Evolutionary conservation across 495 filamentous ascomycete genomes (phyloP).

Genomic region (Cercophora newfieldiana): DNA sequence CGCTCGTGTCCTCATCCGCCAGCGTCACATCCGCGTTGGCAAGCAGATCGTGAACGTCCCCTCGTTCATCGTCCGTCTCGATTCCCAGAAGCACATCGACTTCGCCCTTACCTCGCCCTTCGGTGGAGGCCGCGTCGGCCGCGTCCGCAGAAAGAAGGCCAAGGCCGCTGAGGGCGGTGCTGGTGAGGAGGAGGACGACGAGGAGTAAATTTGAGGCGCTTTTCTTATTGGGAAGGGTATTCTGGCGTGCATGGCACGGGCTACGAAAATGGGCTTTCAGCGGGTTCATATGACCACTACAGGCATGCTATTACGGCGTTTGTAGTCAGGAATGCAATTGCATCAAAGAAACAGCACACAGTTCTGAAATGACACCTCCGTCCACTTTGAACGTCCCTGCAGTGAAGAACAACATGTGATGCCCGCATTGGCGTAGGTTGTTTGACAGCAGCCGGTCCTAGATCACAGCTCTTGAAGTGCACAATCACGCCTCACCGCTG

Average conservation of each 20-base stretch:
- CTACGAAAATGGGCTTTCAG: constrained; percentile 41
- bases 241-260: constrained; percentile 36
- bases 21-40: constrained; percentile 98
- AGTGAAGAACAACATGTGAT: not conserved
- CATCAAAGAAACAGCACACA: constrained; percentile 29
- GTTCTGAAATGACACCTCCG: constrained; percentile 9
- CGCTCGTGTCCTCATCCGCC: constrained; percentile 97
- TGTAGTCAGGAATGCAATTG: constrained; percentile 35
- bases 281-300: constrained; percentile 32
- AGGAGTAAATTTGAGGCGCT: constrained; percentile 60
- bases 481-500: too few species aligned
- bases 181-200: constrained; percentile 80
- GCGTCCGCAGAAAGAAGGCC: constrained; percentile 98
- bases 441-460: too few species aligned
- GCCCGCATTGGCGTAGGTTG: not conserved
- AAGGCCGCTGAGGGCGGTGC: constrained; percentile 90
- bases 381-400: not conserved
- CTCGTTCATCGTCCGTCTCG: constrained; percentile 97
- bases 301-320: constrained; percentile 36
- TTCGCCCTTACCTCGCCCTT: constrained; percentile 96
- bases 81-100: constrained; percentile 99
- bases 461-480: too few species aligned
- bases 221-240: constrained; percentile 29
- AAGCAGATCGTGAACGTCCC: constrained; percentile 99
- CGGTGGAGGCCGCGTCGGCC: constrained; percentile 93